Evolutionary conservation across 805 yeast genomes (phyloP).

Genomic region (Cyberlindnera xylosilytica): DNA sequence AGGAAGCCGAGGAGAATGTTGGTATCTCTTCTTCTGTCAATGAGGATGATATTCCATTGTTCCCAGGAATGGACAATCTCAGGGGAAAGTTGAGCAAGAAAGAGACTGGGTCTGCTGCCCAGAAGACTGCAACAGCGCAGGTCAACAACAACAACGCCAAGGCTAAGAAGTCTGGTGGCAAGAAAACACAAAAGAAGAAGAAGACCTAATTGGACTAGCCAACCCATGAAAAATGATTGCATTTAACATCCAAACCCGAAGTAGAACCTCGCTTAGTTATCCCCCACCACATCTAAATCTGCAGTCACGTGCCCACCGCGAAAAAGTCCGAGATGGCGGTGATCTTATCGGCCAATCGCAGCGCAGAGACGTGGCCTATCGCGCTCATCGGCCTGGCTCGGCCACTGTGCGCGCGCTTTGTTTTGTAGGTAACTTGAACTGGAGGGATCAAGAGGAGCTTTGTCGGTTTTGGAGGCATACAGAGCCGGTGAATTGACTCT

Average conservation of each 20-base stretch:
- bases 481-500: no score
- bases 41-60: slow-evolving; percentile 20
- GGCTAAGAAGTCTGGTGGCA: background rate
- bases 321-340: background rate
- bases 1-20: slow-evolving; percentile 8
- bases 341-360: slow-evolving; percentile 1
- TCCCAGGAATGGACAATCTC: slow-evolving; percentile 26
- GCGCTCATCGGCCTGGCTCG: slow-evolving; percentile 1
- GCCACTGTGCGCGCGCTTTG: background rate
- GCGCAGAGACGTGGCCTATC: background rate
- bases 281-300: background rate
- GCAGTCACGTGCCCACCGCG: background rate
- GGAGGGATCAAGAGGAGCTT: no score
- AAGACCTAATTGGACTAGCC: background rate
- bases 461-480: no score
- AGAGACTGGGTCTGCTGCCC: background rate
- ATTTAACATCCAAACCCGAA: no score
- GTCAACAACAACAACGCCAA: background rate
- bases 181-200: no score
- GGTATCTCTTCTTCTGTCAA: slow-evolving; percentile 4
- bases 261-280: background rate
- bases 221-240: background rate
- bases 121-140: background rate
- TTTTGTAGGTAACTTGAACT: background rate
- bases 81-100: slow-evolving; percentile 7